Percentiles rank a stretch among this genome's conserved stretches.
phyloP scores from a whole-genome alignment of 2,329 filamentous ascomycete species.

The Microdochium trichocladiopsis region DNA sequence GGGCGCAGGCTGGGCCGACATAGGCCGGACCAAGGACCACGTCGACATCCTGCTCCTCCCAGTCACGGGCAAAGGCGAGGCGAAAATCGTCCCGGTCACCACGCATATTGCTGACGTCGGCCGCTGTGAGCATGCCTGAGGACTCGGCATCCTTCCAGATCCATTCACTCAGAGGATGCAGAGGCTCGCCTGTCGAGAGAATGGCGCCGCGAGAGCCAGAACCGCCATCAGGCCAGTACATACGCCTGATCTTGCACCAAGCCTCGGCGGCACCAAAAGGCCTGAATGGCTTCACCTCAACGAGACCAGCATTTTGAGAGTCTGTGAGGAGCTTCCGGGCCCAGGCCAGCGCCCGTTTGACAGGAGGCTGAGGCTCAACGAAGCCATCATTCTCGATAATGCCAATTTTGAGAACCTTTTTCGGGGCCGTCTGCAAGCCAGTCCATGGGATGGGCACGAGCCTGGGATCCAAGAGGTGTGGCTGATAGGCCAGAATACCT shows the following conservation, averaged over 20 bases:
- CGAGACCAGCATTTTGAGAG: slow-evolving; percentile 5
- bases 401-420: slow-evolving; percentile 30
- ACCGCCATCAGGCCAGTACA: slow-evolving; percentile 41
- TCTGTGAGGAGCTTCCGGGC: slow-evolving; percentile 10
- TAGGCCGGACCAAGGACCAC: slow-evolving; percentile 26
- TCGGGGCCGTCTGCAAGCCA: slow-evolving; percentile 8
- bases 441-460: slow-evolving; percentile 22
- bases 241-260: slow-evolving; percentile 21
- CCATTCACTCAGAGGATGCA: slow-evolving; percentile 35
- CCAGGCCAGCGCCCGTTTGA: slow-evolving; percentile 26
- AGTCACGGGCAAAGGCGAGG: slow-evolving; percentile 22
- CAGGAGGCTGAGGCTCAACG: slow-evolving; percentile 29
- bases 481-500: slow-evolving; percentile 12
- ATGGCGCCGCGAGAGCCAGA: slow-evolving; percentile 21
- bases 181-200: slow-evolving; percentile 30
- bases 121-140: slow-evolving; percentile 11
- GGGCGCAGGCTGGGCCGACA: slow-evolving; percentile 26
- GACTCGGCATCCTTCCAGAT: slow-evolving; percentile 20
- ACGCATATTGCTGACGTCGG: slow-evolving; percentile 16
- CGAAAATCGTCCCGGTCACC: slow-evolving; percentile 22
- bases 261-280: slow-evolving; percentile 21
- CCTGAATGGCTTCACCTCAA: slow-evolving; percentile 27
- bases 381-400: slow-evolving; percentile 30
- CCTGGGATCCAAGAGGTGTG: slow-evolving; percentile 17
- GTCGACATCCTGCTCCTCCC: slow-evolving; percentile 27